phyloP scores from a whole-genome alignment of 805 yeast genomes.

The Wickerhamiella azyma region DNA sequence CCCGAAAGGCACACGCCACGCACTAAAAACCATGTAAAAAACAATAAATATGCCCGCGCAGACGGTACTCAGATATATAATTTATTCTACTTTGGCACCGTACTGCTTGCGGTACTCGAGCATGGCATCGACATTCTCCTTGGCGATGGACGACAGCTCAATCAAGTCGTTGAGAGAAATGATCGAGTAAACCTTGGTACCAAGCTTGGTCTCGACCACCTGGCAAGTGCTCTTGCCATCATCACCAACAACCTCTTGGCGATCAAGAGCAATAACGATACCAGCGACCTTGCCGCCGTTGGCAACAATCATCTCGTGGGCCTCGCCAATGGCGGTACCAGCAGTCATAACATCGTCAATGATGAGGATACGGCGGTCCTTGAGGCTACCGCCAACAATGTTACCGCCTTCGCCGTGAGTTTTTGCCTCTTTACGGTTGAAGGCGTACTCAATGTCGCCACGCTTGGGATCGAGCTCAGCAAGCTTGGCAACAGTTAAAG shows the following conservation, averaged over 20 bases:
- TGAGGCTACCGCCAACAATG: constrained; percentile 72
- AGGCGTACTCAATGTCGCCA: constrained; percentile 68
- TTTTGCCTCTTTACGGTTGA: constrained; percentile 77
- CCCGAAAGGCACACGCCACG: too few species aligned
- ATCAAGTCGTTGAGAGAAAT: constrained; percentile 67
- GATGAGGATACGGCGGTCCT: constrained; percentile 61
- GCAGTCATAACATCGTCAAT: constrained; percentile 98
- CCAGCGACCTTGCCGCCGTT: constrained; percentile 71
- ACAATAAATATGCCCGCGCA: too few species aligned
- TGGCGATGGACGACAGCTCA: constrained; percentile 26
- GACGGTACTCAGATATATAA: neutral
- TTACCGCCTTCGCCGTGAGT: constrained; percentile 98
- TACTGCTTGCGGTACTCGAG: constrained; percentile 22
- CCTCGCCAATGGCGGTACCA: constrained; percentile 95
- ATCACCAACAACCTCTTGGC: constrained; percentile 73
- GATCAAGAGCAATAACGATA: constrained; percentile 79
- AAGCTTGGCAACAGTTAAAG: constrained; percentile 80
- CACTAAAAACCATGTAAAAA: too few species aligned
- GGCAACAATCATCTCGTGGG: constrained; percentile 57
- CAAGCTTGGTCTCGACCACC: constrained; percentile 54
- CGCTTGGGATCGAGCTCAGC: constrained; percentile 69
- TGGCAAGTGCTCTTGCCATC: constrained; percentile 68
- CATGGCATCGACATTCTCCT: constrained; percentile 20
- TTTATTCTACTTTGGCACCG: constrained; percentile 15
- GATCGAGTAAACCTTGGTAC: constrained; percentile 74